These are phyloP conservation scores for Narthecium ossifragum DNA, from an alignment of 106 monocot genomes.

Conservation along the genomic window DNA sequence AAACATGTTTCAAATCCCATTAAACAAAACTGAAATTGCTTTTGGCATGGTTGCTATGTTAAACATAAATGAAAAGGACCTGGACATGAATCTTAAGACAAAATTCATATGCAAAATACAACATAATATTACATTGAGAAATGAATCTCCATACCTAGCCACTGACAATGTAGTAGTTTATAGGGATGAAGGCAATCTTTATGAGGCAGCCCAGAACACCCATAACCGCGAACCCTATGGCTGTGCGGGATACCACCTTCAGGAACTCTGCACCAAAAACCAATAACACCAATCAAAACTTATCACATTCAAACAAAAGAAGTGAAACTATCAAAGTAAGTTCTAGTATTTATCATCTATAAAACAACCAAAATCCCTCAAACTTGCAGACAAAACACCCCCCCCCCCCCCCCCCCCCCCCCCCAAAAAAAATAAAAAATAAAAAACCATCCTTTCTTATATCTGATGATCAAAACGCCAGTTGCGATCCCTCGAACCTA, in stretches of 20 bases:
- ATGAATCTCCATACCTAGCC: constrained; percentile 2
- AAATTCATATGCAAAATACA: no score
- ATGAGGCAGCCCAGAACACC: neutral
- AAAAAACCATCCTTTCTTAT: neutral
- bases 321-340: no score
- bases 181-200: constrained; percentile 6
- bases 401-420: neutral
- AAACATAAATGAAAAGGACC: no score
- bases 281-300: neutral
- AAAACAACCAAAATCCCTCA: neutral
- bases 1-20: no score
- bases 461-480: neutral
- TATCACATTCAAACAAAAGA: no score
- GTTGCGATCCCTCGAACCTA: no score
- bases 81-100: no score
- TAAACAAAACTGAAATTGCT: no score
- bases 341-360: no score
- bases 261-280: neutral
- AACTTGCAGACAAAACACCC: neutral
- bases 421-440: neutral
- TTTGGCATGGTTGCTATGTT: no score
- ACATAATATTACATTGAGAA: no score
- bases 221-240: constrained; percentile 3
- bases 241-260: neutral
- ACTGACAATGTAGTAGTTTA: constrained; percentile 1